These are phyloP conservation scores for Calonectria ilicicola DNA, from an alignment of 2,329 filamentous ascomycete species.

Conservation along the genomic window DNA sequence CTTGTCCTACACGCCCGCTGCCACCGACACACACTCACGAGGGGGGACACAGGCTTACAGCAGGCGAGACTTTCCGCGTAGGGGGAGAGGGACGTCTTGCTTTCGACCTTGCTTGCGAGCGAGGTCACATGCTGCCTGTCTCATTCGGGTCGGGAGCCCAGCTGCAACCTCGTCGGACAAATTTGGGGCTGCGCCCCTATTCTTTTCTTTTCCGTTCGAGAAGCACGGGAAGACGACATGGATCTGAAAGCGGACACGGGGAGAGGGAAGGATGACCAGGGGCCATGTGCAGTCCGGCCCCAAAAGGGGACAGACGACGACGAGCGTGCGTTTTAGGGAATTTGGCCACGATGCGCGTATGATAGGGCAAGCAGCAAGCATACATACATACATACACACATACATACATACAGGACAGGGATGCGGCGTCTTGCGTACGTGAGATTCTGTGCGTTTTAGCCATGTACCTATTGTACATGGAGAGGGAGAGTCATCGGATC, in stretches of 20 bases:
- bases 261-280: constrained; percentile 9
- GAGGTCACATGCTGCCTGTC: constrained; percentile 11
- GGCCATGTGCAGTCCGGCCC: constrained; percentile 4
- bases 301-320: constrained; percentile 10
- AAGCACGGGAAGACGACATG: constrained; percentile 24
- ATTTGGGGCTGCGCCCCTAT: neutral
- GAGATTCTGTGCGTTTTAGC: neutral
- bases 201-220: constrained; percentile 16
- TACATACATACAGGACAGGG: too few relatives aligned
- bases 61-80: neutral
- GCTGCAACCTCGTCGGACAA: neutral
- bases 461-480: too few relatives aligned
- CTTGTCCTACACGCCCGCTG: neutral
- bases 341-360: neutral
- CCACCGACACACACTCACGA: too few relatives aligned
- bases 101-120: neutral
- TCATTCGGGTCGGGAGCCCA: constrained; percentile 1
- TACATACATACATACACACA: too few relatives aligned
- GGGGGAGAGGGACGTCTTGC: neutral
- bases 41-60: neutral
- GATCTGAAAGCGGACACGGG: constrained; percentile 18
- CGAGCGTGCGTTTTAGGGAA: neutral
- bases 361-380: neutral
- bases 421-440: neutral
- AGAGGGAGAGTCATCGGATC: too few relatives aligned